These are phyloP conservation scores for Trichosporon ovoides DNA, from an alignment of 1,284 basidiomycete genomes.

Conservation along the genomic window DNA sequence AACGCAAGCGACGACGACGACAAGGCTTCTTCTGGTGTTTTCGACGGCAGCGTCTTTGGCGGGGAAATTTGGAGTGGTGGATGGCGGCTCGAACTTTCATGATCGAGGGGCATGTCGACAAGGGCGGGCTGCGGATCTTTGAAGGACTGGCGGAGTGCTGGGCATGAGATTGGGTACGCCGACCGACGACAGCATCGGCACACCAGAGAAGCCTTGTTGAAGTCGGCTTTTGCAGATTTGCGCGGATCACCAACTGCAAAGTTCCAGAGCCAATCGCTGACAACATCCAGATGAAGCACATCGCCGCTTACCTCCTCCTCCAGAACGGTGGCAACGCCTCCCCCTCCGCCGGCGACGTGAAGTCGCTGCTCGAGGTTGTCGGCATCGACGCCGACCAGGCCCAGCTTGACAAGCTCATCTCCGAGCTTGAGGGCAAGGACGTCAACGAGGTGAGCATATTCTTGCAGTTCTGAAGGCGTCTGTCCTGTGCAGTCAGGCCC, in stretches of 20 bases:
- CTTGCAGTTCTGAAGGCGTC: neutral
- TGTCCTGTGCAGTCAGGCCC: neutral
- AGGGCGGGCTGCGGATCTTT: neutral
- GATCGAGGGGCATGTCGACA: neutral
- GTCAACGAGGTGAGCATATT: constrained; percentile 62
- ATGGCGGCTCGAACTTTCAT: neutral
- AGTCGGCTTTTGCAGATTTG: neutral
- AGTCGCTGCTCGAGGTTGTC: constrained; percentile 77
- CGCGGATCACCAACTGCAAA: neutral
- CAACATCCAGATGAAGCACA: constrained; percentile 74
- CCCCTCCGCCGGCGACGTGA: constrained; percentile 85
- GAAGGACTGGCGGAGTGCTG: neutral
- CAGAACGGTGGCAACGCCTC: constrained; percentile 85
- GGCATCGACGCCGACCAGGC: constrained; percentile 85
- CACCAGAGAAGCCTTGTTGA: neutral
- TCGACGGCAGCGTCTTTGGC: neutral
- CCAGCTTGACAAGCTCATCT: constrained; percentile 77
- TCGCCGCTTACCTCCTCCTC: constrained; percentile 98
- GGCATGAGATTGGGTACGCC: neutral
- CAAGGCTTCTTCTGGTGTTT: neutral
- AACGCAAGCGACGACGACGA: neutral
- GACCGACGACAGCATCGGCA: neutral
- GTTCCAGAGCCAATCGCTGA: neutral
- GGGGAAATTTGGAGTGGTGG: neutral
- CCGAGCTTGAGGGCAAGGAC: constrained; percentile 90